Conservation (phyloP, 140 eudicot genomes). For the Stevia rebaudiana region DNA sequence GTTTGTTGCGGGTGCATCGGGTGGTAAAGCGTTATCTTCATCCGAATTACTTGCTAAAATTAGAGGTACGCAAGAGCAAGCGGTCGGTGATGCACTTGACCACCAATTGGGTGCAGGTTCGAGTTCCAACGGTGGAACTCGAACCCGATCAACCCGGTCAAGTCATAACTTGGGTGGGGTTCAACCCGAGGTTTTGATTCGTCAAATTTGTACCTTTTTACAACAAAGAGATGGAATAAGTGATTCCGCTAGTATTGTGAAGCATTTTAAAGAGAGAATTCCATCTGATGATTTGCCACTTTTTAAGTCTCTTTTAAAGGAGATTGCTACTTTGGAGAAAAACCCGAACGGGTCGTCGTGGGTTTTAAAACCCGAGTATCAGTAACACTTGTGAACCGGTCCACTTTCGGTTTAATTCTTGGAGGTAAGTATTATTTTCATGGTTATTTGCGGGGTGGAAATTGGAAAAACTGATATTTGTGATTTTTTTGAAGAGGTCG, state of each 20-base stretch:
- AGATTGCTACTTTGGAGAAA: constrained; percentile 70
- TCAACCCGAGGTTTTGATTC: constrained; percentile 75
- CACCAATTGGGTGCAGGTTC: constrained; percentile 58
- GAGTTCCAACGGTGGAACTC: constrained; percentile 18
- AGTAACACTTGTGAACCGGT: constrained; percentile 20
- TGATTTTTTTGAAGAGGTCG: not conserved
- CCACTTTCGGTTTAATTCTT: not conserved
- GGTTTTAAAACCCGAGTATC: constrained; percentile 76
- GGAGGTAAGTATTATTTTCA: not conserved
- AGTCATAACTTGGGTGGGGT: constrained; percentile 42
- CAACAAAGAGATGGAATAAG: constrained; percentile 67
- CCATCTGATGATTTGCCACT: constrained; percentile 76
- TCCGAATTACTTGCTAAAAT: constrained; percentile 69
- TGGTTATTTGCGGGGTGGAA: not conserved
- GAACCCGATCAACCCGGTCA: constrained; percentile 15
- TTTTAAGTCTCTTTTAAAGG: constrained; percentile 84
- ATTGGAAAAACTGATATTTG: not conserved
- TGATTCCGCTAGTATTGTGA: constrained; percentile 66
- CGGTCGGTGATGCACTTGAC: constrained; percentile 71
- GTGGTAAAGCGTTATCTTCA: constrained; percentile 78
- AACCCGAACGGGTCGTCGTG: constrained; percentile 61
- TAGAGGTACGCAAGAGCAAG: constrained; percentile 60
- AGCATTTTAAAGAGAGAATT: constrained; percentile 65
- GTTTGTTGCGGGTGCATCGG: constrained; percentile 58
- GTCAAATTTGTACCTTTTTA: constrained; percentile 78